Percentiles rank a stretch among this genome's conserved stretches.
These are phyloP conservation scores for Rosa lucieae DNA, from an alignment of 306 rosid genomes.

Conservation along the genomic window DNA sequence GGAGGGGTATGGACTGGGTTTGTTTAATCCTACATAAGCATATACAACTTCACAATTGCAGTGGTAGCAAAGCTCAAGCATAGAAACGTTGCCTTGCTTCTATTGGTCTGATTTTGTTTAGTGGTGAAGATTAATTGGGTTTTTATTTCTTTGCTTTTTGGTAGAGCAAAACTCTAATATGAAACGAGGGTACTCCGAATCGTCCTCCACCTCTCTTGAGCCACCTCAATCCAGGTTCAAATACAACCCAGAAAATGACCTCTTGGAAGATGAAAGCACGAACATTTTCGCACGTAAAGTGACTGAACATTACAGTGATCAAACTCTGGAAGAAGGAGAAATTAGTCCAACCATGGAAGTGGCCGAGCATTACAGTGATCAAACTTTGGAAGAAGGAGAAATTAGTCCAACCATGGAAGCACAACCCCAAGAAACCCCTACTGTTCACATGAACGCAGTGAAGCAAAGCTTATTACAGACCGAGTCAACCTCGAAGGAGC, in stretches of 20 bases:
- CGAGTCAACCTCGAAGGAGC: not conserved
- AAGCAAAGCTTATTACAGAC: not conserved
- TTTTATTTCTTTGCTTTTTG: not conserved
- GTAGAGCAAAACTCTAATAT: not conserved
- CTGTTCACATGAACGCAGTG: not conserved
- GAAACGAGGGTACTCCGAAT: not conserved
- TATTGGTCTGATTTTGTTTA: not conserved
- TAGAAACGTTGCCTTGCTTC: not conserved
- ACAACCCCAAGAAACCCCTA: not conserved
- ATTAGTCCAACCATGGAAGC: not conserved
- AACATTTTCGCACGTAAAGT: not conserved
- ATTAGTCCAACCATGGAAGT: not conserved
- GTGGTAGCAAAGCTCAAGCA: not conserved
- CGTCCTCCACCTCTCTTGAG: not conserved
- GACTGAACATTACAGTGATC: not conserved
- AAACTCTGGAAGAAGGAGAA: constrained; percentile 6
- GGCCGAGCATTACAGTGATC: not conserved
- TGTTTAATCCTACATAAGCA: not conserved
- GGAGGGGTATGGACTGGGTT: not conserved
- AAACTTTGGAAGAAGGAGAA: constrained; percentile 5
- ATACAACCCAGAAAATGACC: not conserved
- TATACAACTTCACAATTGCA: not conserved
- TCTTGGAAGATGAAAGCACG: not conserved
- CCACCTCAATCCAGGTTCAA: not conserved
- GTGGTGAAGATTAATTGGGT: not conserved